These are phyloP conservation scores for Trichomonascaceae sp. DNA, from an alignment of 1,139 yeast genomes.

Conservation along the genomic window DNA sequence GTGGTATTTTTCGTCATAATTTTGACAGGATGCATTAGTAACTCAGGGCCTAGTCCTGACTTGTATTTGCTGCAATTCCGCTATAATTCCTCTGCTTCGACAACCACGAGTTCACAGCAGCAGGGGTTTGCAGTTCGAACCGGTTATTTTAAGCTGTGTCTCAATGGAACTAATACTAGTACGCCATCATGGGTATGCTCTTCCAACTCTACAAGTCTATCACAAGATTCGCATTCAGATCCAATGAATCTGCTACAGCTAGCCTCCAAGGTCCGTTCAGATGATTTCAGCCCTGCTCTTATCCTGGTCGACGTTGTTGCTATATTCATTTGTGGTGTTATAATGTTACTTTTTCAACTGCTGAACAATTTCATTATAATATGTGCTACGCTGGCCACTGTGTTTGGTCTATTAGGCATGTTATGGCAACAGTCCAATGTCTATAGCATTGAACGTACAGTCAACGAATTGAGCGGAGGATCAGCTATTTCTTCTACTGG, in stretches of 20 bases:
- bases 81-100: constrained; percentile 21
- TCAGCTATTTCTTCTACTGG: constrained; percentile 16
- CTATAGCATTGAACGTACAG: constrained; percentile 14
- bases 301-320: constrained; percentile 17
- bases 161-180: constrained; percentile 10
- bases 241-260: constrained; percentile 23
- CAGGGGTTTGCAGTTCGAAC: constrained; percentile 18
- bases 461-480: constrained; percentile 15
- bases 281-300: constrained; percentile 19
- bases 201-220: constrained; percentile 17
- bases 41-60: constrained; percentile 17
- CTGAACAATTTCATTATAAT: constrained; percentile 17
- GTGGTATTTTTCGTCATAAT: constrained; percentile 20
- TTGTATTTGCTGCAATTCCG: constrained; percentile 21
- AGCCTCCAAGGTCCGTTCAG: constrained; percentile 10
- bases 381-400: constrained; percentile 16
- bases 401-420: constrained; percentile 22
- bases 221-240: constrained; percentile 17
- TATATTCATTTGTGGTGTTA: constrained; percentile 15
- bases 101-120: neutral
- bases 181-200: constrained; percentile 23
- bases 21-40: constrained; percentile 23
- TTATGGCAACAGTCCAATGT: constrained; percentile 27
- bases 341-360: constrained; percentile 9
- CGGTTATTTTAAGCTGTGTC: constrained; percentile 27